Evolutionary conservation across 2,329 filamentous ascomycete genomes (phyloP).

Genomic region (Ciborinia camelliae): DNA sequence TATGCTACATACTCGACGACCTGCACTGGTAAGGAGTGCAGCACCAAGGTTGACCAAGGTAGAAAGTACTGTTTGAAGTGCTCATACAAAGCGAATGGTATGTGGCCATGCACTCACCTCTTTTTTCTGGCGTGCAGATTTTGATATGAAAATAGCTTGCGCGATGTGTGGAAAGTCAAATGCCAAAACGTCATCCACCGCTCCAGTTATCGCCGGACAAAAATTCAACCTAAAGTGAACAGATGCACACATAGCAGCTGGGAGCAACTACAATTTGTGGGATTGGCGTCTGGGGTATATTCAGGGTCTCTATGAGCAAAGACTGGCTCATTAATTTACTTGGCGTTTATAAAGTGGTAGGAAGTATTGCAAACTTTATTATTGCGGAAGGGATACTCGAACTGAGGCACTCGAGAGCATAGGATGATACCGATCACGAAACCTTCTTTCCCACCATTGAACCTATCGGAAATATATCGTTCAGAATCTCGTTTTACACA

Average conservation of each 20-base stretch:
- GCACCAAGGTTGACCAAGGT: conserved; percentile 60
- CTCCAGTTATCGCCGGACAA: conserved; percentile 55
- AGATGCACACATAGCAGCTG: not conserved
- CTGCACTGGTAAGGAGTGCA: conserved; percentile 57
- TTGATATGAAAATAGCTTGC: conserved; percentile 46
- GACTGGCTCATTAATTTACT: not conserved
- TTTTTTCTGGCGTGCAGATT: not conserved
- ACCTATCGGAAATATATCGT: not conserved
- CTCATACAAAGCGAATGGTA: conserved; percentile 60
- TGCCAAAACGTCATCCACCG: conserved; percentile 47
- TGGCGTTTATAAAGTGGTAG: conserved; percentile 1
- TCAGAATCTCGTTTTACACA: not conserved
- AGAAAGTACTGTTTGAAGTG: conserved; percentile 59
- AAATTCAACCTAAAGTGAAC: conserved; percentile 59
- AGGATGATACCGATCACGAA: not conserved
- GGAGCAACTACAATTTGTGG: not conserved
- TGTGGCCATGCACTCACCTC: conserved; percentile 28
- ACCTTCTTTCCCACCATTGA: not conserved
- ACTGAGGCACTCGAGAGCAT: conserved; percentile 3
- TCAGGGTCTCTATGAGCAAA: not conserved
- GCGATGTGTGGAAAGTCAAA: conserved; percentile 62
- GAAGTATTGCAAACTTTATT: not conserved
- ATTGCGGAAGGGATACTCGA: not conserved
- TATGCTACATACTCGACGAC: conserved; percentile 57
- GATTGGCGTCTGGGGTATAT: conserved; percentile 3